A percentile compares a stretch with the other conserved stretches of the same genome.
Conservation (phyloP, 2,329 filamentous ascomycete genomes). For the Pseudogymnoascus sp. region DNA sequence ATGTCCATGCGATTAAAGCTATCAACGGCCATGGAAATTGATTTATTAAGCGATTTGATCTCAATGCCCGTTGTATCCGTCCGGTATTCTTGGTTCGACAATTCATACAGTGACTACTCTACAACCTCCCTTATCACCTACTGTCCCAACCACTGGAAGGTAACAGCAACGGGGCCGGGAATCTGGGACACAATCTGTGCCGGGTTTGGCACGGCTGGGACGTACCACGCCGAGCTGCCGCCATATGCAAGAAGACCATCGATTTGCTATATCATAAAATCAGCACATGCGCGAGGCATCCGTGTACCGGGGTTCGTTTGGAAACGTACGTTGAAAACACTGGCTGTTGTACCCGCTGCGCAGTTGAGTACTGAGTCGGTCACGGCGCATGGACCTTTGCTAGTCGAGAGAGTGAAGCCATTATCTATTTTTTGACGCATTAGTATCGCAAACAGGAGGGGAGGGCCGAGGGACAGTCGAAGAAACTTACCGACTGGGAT, state of each 20-base stretch:
- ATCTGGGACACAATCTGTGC: not conserved
- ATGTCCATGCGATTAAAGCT: not conserved
- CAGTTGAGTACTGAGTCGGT: not conserved
- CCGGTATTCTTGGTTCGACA: not conserved
- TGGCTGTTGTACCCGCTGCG: not conserved
- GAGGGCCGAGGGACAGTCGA: not conserved
- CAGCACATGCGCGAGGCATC: not conserved
- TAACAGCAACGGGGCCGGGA: slow-evolving; percentile 16
- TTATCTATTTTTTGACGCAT: slow-evolving; percentile 12
- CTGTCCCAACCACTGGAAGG: slow-evolving; percentile 16
- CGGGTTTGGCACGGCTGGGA: slow-evolving; percentile 15
- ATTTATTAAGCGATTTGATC: not conserved
- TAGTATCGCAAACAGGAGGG: not conserved
- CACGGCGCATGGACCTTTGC: not conserved
- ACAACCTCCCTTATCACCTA: not conserved
- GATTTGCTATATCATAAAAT: not conserved
- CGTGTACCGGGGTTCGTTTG: slow-evolving; percentile 28
- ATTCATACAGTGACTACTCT: not conserved
- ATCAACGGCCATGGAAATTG: not conserved
- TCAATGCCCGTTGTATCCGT: not conserved
- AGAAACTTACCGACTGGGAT: not conserved
- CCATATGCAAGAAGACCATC: slow-evolving; percentile 13
- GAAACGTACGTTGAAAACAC: slow-evolving; percentile 15
- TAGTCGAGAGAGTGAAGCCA: slow-evolving; percentile 17
- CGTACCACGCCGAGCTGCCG: slow-evolving; percentile 18